A percentile compares a stretch with the other conserved stretches of the same genome.
These are phyloP conservation scores for Colletotrichum sp. DNA, from an alignment of 2,329 filamentous ascomycete species.

Conservation along the genomic window DNA sequence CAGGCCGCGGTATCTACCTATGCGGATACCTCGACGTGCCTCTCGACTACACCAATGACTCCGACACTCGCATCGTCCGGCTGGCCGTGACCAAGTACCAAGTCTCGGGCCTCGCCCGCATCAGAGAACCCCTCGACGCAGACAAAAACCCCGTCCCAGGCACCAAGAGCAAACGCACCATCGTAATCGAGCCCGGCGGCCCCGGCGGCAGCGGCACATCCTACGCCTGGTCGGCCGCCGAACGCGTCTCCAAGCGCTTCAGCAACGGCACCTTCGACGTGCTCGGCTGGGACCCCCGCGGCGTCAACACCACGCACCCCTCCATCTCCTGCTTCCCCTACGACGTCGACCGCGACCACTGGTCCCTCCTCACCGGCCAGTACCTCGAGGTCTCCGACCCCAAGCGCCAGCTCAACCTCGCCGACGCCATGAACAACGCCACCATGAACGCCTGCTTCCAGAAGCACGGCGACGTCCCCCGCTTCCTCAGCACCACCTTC, in stretches of 20 bases:
- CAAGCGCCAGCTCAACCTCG: constrained; percentile 42
- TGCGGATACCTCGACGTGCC: constrained; percentile 55
- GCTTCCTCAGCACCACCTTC: constrained; percentile 51
- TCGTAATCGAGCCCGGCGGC: constrained; percentile 56
- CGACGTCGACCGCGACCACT: constrained; percentile 50
- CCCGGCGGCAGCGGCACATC: constrained; percentile 53
- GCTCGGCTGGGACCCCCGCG: constrained; percentile 60
- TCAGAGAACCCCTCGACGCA: constrained; percentile 11
- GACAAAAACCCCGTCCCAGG: constrained; percentile 24
- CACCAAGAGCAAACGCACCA: constrained; percentile 48
- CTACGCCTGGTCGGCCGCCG: constrained; percentile 42
- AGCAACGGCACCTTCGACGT: constrained; percentile 50
- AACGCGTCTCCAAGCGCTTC: constrained; percentile 42
- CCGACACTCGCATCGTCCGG: constrained; percentile 46
- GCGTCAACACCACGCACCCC: constrained; percentile 53
- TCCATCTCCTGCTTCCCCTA: constrained; percentile 50
- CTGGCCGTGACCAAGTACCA: constrained; percentile 56
- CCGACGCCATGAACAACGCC: constrained; percentile 52
- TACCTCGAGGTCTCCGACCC: constrained; percentile 42
- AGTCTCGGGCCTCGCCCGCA: constrained; percentile 45
- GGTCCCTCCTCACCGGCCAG: constrained; percentile 42
- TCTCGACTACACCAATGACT: constrained; percentile 50
- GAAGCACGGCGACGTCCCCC: constrained; percentile 46
- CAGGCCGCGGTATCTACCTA: constrained; percentile 48
- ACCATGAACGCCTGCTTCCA: constrained; percentile 47